Evolutionary conservation across 352 stramenopile genomes (phyloP).

Genomic region (Globisporangium megalacanthum): DNA sequence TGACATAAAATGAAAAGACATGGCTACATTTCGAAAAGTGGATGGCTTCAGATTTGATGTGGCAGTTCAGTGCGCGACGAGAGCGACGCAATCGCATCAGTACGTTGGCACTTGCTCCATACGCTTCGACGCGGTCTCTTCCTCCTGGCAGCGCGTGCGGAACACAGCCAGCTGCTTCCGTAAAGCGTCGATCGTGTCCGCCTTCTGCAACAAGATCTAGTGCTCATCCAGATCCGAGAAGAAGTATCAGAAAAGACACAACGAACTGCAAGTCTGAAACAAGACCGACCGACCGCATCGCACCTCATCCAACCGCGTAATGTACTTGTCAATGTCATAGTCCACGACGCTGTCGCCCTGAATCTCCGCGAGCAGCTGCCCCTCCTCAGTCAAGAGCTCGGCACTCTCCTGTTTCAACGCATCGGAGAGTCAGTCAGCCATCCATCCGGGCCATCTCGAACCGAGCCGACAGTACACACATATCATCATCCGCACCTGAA

Average conservation of each 20-base stretch:
- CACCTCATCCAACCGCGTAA: conserved; percentile 84
- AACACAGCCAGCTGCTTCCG: conserved; percentile 82
- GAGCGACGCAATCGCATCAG: neutral
- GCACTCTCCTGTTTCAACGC: conserved; percentile 87
- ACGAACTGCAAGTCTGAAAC: neutral
- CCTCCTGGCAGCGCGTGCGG: conserved; percentile 68
- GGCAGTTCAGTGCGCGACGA: too few relatives aligned
- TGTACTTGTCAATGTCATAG: conserved; percentile 95
- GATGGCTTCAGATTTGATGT: neutral
- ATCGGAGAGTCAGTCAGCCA: neutral
- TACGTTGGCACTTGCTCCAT: conserved; percentile 20
- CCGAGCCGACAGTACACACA: neutral
- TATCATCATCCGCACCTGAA: conserved; percentile 59
- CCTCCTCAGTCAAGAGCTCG: conserved; percentile 96
- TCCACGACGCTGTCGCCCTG: conserved; percentile 86
- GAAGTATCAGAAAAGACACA: neutral
- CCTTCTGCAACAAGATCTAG: conserved; percentile 92
- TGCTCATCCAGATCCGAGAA: neutral
- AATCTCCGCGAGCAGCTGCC: conserved; percentile 77
- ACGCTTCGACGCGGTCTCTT: conserved; percentile 70
- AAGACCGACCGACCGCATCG: neutral
- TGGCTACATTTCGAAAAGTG: neutral
- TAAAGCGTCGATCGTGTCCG: conserved; percentile 80
- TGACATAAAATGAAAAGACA: neutral
- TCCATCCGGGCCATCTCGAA: neutral